Conservation (phyloP, 192 early-diverging fungal genomes). For the Backusella luteola region DNA sequence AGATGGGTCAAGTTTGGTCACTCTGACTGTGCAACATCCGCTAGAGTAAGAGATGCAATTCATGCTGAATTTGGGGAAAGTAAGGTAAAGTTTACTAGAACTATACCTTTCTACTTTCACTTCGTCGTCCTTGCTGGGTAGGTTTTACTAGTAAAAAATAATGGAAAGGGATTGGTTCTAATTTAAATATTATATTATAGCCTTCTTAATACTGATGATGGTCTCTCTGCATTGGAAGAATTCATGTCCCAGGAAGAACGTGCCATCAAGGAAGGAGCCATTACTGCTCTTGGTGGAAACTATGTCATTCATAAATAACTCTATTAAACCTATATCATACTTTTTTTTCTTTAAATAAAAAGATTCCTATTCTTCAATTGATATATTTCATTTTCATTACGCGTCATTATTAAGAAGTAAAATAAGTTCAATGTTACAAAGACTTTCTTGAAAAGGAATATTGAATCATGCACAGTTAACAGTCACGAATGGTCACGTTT, state of each 20-base stretch:
- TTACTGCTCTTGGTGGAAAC: background rate
- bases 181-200: background rate
- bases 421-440: too few relatives aligned
- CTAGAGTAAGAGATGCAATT: background rate
- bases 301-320: background rate
- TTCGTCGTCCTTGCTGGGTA: background rate
- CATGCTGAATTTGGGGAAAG: conserved; percentile 5
- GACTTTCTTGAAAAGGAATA: background rate
- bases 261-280: background rate
- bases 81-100: background rate
- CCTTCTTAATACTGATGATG: background rate
- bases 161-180: background rate
- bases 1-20: background rate
- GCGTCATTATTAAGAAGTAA: too few relatives aligned
- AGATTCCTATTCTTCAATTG: background rate
- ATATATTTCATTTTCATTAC: too few relatives aligned
- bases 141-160: background rate
- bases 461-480: background rate
- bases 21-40: background rate
- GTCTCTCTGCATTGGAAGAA: background rate
- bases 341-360: background rate
- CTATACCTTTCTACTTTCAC: background rate
- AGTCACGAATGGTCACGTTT: background rate
- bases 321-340: background rate
- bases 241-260: background rate